These are phyloP conservation scores for Leccinum variicolor DNA, from an alignment of 768 basidiomycete genomes.

Conservation along the genomic window DNA sequence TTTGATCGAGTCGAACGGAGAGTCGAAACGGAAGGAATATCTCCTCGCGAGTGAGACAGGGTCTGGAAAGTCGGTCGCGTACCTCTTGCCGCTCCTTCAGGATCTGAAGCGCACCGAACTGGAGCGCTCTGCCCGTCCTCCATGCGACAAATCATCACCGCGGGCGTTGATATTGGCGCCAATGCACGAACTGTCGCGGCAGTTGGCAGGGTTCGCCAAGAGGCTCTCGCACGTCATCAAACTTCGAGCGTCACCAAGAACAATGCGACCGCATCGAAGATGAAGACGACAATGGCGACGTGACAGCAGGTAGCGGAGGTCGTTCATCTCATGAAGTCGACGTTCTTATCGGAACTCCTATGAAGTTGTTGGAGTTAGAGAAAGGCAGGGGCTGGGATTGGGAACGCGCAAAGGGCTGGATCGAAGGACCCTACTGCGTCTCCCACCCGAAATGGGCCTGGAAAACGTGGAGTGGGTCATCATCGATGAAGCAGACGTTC, in stretches of 20 bases:
- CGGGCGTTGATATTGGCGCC: conserved; percentile 81
- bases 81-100: conserved; percentile 81
- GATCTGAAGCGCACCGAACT: conserved; percentile 67
- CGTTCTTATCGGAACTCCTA: conserved; percentile 60
- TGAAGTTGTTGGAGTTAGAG: conserved; percentile 60
- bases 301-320: conserved; percentile 23
- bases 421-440: conserved; percentile 21
- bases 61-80: conserved; percentile 89
- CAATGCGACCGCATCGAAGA: conserved; percentile 46
- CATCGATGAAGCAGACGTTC: conserved; percentile 87
- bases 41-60: conserved; percentile 88
- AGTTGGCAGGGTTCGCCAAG: conserved; percentile 74
- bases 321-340: conserved; percentile 38
- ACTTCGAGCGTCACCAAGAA: conserved; percentile 37
- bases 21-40: conserved; percentile 36
- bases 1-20: conserved; percentile 39
- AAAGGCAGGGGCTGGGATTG: conserved; percentile 53
- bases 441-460: conserved; percentile 51
- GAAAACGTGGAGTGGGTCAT: conserved; percentile 83
- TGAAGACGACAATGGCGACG: conserved; percentile 33
- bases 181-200: conserved; percentile 85
- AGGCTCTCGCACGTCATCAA: conserved; percentile 69
- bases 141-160: conserved; percentile 35
- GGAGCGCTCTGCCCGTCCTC: conserved; percentile 2
- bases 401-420: conserved; percentile 27